Conservation (phyloP, 2,329 filamentous ascomycete species). For the Curvularia eragrostidis region DNA sequence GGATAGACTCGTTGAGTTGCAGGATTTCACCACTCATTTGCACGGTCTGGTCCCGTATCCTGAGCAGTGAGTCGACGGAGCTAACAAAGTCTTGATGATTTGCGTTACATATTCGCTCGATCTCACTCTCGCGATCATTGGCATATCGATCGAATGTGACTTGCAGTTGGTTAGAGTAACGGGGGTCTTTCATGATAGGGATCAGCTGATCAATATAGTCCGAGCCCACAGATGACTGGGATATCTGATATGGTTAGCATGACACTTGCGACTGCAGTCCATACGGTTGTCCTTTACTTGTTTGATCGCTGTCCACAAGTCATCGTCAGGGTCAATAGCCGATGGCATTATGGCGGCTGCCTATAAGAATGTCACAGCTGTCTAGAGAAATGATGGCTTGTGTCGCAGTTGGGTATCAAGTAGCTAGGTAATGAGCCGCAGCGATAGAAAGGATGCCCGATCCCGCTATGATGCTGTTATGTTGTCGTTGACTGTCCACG, state of each 20-base stretch:
- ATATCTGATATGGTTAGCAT: constrained; percentile 68
- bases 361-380: constrained; percentile 2
- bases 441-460: background rate
- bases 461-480: constrained; percentile 16
- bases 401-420: background rate
- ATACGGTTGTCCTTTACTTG: constrained; percentile 50
- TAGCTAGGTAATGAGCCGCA: background rate
- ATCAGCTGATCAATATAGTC: constrained; percentile 97
- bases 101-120: constrained; percentile 91
- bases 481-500: constrained; percentile 12
- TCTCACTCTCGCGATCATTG: constrained; percentile 84
- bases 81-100: constrained; percentile 97
- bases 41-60: constrained; percentile 89
- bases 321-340: constrained; percentile 55
- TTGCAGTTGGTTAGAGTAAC: constrained; percentile 76
- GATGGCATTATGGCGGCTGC: constrained; percentile 40
- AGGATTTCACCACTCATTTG: constrained; percentile 88
- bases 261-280: background rate
- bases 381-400: background rate
- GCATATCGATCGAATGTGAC: constrained; percentile 83
- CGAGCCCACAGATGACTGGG: constrained; percentile 86
- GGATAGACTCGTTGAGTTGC: constrained; percentile 91
- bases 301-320: constrained; percentile 57
- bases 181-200: constrained; percentile 89
- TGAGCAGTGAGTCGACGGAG: constrained; percentile 92